Percentiles rank a stretch among this genome's conserved stretches.
Evolutionary conservation across 495 filamentous ascomycete species (phyloP).

Genomic region (Platismatia glauca): DNA sequence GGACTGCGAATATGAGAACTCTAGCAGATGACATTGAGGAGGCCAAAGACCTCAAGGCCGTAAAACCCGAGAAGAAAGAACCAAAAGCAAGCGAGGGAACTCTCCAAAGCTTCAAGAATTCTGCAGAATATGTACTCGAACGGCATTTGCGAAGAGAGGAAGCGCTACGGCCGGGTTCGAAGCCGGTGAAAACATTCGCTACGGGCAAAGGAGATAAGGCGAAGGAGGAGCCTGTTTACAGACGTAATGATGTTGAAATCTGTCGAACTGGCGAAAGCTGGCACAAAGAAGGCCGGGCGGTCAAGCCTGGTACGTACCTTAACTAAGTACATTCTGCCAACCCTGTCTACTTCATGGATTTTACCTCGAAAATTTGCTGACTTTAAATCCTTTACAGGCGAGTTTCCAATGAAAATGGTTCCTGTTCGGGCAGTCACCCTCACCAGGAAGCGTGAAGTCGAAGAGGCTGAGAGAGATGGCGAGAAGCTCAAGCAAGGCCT

Average conservation of each 20-base stretch:
- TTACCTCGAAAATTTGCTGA: not conserved
- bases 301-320: conserved; percentile 39
- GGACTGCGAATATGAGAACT: conserved; percentile 50
- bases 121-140: conserved; percentile 73
- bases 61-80: conserved; percentile 62
- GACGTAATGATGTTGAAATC: conserved; percentile 65
- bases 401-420: conserved; percentile 72
- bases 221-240: conserved; percentile 72
- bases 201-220: conserved; percentile 57
- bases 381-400: conserved; percentile 32
- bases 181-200: conserved; percentile 64
- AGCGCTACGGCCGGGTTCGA: conserved; percentile 61
- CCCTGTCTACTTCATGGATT: not conserved
- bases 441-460: conserved; percentile 79
- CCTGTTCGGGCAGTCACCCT: conserved; percentile 87
- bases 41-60: conserved; percentile 59
- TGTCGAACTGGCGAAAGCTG: conserved; percentile 93
- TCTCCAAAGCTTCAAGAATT: conserved; percentile 77
- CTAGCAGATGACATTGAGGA: conserved; percentile 73
- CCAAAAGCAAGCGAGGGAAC: conserved; percentile 66
- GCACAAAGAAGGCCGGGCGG: conserved; percentile 88
- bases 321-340: no score
- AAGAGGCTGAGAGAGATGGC: conserved; percentile 69
- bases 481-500: conserved; percentile 79
- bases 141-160: conserved; percentile 90